Base-by-base conservation (phyloP, 176 grass and related monocot genomes). In the Poa pratensis region DNA sequence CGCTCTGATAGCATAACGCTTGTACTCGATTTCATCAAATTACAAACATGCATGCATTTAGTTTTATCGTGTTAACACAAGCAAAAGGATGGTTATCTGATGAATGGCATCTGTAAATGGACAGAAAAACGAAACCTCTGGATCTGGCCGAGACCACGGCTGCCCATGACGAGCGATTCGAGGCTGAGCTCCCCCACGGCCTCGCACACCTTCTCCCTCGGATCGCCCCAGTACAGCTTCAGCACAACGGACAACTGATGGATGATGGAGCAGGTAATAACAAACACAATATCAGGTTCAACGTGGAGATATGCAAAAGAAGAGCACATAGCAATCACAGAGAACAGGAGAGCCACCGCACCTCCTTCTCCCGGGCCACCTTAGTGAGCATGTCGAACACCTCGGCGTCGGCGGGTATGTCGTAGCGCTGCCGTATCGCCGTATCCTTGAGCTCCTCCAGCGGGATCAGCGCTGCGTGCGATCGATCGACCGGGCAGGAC, bases 171-270 rank as follows among this genome's bases (percentile, higher is more conserved):
- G 42, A 94, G 92, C 5, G 88, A 92, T 15, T 85, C 73, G 30
- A 97, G 86, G n/a, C 64, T 77, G 20, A 97, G 83, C 74, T 92
- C 86, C 2, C 19, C 77, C 14, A 86, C 90, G 0, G 92, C 94
- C 43, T 94, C 84, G 76, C 92, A 94, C 48, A 97, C 85, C 88
- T 92, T 97, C 92, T 97, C 94, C 83, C 92, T 92, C n/a, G 94
- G 85, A 58, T 92, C 94, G 19, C 92, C 92, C 88, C 83, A 88
- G 12, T 92, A 94, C 62, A 92, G 84, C 86, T 97, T 97, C 22
- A 89, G 28, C 68, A 87, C 84, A 46, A 94, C 82, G 37, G 58
- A 85, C 19, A 93, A 9, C 94, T 94, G 90, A 53, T 68, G 45
- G 46, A 49, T 3, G 22, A 9, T 43, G 61, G 32, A 3, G 60